Percentiles rank a stretch among this genome's conserved stretches.
phyloP scores from a whole-genome alignment of 2,329 filamentous ascomycete species.

The Elsinoe batatas region DNA sequence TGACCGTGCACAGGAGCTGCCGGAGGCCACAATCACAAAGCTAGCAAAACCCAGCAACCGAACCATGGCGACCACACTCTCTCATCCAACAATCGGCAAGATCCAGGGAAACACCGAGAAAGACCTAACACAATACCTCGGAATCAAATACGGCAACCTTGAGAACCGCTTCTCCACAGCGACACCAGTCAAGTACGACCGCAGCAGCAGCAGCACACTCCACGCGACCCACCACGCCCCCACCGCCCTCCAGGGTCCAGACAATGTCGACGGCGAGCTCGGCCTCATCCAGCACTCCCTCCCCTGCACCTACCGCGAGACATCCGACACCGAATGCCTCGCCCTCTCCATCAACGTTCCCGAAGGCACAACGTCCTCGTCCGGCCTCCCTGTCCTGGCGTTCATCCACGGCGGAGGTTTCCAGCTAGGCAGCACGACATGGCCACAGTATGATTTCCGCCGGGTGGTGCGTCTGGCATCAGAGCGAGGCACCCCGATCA shows the following conservation, averaged over 20 bases:
- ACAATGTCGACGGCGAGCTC: conserved; percentile 39
- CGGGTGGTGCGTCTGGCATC: conserved; percentile 37
- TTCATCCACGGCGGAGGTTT: conserved; percentile 47
- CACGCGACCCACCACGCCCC: conserved; percentile 31
- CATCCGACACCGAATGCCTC: conserved; percentile 41
- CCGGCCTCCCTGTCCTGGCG: conserved; percentile 40
- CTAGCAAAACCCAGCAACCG: background rate
- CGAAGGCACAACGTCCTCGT: conserved; percentile 11
- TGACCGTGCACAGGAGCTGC: too few relatives aligned
- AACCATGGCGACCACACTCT: background rate
- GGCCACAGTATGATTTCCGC: conserved; percentile 42
- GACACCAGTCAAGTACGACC: conserved; percentile 24
- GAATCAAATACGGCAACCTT: conserved; percentile 31
- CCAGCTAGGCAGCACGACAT: conserved; percentile 41
- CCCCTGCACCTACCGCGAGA: conserved; percentile 28
- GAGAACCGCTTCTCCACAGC: conserved; percentile 29
- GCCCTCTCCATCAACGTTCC: conserved; percentile 45
- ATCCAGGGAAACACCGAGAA: conserved; percentile 20
- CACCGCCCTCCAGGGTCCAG: conserved; percentile 31
- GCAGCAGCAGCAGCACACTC: conserved; percentile 16
- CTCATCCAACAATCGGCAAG: conserved; percentile 20
- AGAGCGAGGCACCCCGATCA: conserved; percentile 36
- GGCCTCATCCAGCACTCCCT: conserved; percentile 40
- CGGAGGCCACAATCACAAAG: background rate
- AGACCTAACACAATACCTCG: conserved; percentile 28